These are phyloP conservation scores for Pseudogymnoascus sp. DNA, from an alignment of 2,329 filamentous ascomycete species.

Conservation along the genomic window DNA sequence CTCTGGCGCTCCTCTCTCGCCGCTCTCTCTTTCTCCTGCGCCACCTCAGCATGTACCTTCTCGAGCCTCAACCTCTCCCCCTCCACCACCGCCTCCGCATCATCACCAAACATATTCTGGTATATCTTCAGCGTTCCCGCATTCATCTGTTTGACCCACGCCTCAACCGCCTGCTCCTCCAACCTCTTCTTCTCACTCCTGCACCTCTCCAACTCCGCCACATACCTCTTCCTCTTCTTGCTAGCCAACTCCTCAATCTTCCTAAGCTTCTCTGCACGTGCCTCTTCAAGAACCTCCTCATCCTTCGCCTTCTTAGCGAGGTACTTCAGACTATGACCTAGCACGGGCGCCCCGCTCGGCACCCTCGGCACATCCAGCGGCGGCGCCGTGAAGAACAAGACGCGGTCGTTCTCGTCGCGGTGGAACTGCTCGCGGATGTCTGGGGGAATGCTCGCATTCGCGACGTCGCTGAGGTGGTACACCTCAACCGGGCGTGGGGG, in stretches of 20 bases:
- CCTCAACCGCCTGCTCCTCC: slow-evolving; percentile 23
- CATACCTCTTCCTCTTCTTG: slow-evolving; percentile 32
- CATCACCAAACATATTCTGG: slow-evolving; percentile 22
- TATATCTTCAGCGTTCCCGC: slow-evolving; percentile 25
- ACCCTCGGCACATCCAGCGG: slow-evolving; percentile 43
- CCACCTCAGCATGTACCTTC: background rate
- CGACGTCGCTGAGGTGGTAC: slow-evolving; percentile 55
- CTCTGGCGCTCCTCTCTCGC: background rate
- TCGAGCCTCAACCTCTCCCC: slow-evolving; percentile 11
- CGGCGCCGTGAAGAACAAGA: slow-evolving; percentile 62
- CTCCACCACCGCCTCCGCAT: slow-evolving; percentile 21
- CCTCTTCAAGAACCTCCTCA: background rate
- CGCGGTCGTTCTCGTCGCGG: slow-evolving; percentile 54
- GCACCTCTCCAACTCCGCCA: slow-evolving; percentile 25
- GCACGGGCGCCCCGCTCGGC: slow-evolving; percentile 22
- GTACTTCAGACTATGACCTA: slow-evolving; percentile 44
- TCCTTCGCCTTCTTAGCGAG: slow-evolving; percentile 37
- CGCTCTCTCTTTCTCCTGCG: background rate
- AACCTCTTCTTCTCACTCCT: slow-evolving; percentile 20
- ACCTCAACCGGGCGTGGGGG: slow-evolving; percentile 56
- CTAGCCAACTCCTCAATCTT: slow-evolving; percentile 24
- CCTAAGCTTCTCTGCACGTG: slow-evolving; percentile 23
- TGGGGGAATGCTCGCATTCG: slow-evolving; percentile 56
- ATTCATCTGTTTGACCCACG: slow-evolving; percentile 10
- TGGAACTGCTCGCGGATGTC: slow-evolving; percentile 62